These are phyloP conservation scores for Backusella tarrabulga DNA, from an alignment of 192 early-diverging fungal species.

Conservation along the genomic window DNA sequence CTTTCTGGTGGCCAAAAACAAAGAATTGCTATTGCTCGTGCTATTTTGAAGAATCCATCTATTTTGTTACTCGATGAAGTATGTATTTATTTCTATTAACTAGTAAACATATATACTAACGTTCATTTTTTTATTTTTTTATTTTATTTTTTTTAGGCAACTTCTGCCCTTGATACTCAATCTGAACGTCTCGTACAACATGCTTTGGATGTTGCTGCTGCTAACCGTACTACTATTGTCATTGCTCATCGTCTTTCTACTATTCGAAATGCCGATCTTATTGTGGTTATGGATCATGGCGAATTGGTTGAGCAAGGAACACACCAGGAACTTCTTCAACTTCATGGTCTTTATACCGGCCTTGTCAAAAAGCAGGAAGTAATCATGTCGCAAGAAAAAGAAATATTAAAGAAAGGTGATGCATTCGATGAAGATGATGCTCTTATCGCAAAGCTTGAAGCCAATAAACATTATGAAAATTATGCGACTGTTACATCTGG, in stretches of 20 bases:
- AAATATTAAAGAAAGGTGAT: neutral
- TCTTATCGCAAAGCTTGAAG: neutral
- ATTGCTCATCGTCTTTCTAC: constrained; percentile 93
- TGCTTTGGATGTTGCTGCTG: constrained; percentile 70
- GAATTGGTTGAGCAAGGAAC: constrained; percentile 71
- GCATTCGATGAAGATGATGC: constrained; percentile 2
- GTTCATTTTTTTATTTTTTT: neutral
- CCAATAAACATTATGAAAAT: neutral
- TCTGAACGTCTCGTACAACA: constrained; percentile 78
- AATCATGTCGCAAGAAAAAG: constrained; percentile 21
- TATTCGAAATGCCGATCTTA: constrained; percentile 79
- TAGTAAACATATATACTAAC: too few species aligned
- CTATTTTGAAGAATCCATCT: constrained; percentile 79
- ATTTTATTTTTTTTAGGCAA: constrained; percentile 43
- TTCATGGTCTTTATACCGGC: constrained; percentile 55
- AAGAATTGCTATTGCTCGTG: constrained; percentile 92
- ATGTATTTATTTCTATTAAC: neutral
- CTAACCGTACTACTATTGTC: constrained; percentile 82
- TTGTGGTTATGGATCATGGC: constrained; percentile 78
- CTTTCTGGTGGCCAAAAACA: constrained; percentile 94
- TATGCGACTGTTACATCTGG: neutral
- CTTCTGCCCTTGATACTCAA: constrained; percentile 79
- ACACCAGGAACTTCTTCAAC: constrained; percentile 69
- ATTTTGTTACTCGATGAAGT: constrained; percentile 82
- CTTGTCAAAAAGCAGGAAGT: constrained; percentile 69